Base-by-base conservation (phyloP, 2,329 filamentous ascomycete species). In the Fusarium transvaalense region DNA sequence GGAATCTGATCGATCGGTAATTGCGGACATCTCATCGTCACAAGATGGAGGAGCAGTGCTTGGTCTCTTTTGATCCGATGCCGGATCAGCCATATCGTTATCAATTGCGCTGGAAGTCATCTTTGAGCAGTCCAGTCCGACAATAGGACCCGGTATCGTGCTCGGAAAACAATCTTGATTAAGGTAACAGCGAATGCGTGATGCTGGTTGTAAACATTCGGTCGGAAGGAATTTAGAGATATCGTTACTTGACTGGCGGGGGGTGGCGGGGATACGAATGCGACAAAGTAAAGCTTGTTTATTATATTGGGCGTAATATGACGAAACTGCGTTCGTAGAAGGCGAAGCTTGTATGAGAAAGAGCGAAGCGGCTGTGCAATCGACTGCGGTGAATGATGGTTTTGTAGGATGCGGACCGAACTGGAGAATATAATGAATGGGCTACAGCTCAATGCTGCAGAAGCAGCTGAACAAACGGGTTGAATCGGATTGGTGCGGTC, bases 401-500 rank as follows among this genome's bases (percentile, higher is more conserved):
- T 19, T 13, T 60, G 29, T 37, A 23, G 17, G 17, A 45, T 31
- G n/a, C 13, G 27, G 41, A 21, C 12, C 12, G n/a, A n/a, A 23
- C n/a, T 45, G 27, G 10, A 19, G 27, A 5, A 35, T 60, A 31
- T 14, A 59, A 42, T 32, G 53, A 23, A 8, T 32, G 43, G n/a
- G 35, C 21, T 37, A 42, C 19, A n/a, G 42, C 48, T 48, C 12
- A 23, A 34, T 31, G 21, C 32, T 38, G 37, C 39, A 52, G 34
- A 37, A 10, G 29, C 10, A 45, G 51, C 15, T 50, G 34, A 47
- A 66, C 27, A 23, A 43, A 52, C 62, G 68, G 64, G 57, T 62
- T 65, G 45, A 59, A 55, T 73, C 68, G 71, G 68, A 64, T 66
- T 42, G 56, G 62, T 61, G 61, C 64, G 56, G 66, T 51, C 56